Percentiles rank a stretch among this genome's conserved stretches.
Conservation (phyloP, 768 basidiomycete species). For the Rossbeevera mucosa region DNA sequence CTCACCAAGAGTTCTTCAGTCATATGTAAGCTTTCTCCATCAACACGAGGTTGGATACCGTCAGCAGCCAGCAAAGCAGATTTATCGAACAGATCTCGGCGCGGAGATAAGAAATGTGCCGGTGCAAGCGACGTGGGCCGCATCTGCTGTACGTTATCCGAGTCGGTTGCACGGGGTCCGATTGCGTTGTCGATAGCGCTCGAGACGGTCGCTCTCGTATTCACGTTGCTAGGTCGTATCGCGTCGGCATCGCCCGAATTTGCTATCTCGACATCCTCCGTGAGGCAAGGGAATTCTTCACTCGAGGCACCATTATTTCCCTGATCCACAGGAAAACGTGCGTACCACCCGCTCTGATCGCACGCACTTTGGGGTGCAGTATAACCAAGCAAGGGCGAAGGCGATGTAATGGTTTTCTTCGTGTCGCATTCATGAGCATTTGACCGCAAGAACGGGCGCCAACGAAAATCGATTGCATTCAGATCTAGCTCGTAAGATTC, state of each 20-base stretch:
- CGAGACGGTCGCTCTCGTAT: not conserved
- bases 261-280: conserved; percentile 6
- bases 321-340: conserved; percentile 12
- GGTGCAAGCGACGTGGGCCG: conserved; percentile 16
- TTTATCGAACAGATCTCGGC: conserved; percentile 9
- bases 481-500: conserved; percentile 37
- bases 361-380: conserved; percentile 3
- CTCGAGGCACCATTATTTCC: conserved; percentile 4
- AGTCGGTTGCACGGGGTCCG: conserved; percentile 6
- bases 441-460: conserved; percentile 46
- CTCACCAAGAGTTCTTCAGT: conserved; percentile 15
- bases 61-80: conserved; percentile 6
- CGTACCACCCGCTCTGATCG: conserved; percentile 17
- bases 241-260: conserved; percentile 4
- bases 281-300: conserved; percentile 9
- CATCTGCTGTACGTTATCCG: conserved; percentile 14
- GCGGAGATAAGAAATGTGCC: conserved; percentile 29
- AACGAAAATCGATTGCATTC: conserved; percentile 47
- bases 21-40: conserved; percentile 8
- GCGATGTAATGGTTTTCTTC: not conserved
- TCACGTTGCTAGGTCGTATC: conserved; percentile 9
- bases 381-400: conserved; percentile 2
- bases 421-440: conserved; percentile 8
- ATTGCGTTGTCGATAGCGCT: not conserved
- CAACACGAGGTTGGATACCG: conserved; percentile 13